phyloP scores from a whole-genome alignment of 352 stramenopile species.

The Aphanomyces cochlioides region DNA sequence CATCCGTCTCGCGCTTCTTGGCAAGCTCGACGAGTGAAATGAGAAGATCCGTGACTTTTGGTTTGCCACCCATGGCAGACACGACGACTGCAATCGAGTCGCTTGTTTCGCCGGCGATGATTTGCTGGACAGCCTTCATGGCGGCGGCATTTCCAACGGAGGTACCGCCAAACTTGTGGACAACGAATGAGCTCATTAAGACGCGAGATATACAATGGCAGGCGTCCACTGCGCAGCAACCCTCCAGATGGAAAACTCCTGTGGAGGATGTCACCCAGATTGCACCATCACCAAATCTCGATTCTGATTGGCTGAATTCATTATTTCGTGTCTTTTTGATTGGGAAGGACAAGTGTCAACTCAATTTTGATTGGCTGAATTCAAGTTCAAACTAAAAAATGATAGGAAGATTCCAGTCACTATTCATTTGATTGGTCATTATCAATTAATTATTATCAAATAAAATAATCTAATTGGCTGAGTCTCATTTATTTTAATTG shows the following conservation, averaged over 20 bases:
- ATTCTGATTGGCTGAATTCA: conserved; percentile 3
- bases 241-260: conserved; percentile 9
- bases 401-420: too few relatives aligned
- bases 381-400: background rate
- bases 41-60: conserved; percentile 95
- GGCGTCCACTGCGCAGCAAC: background rate
- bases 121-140: conserved; percentile 82
- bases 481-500: background rate
- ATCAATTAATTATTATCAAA: background rate
- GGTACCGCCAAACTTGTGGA: conserved; percentile 98
- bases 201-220: background rate
- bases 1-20: conserved; percentile 70
- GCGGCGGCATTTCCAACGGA: conserved; percentile 91
- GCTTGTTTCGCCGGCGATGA: conserved; percentile 47
- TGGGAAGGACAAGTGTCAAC: background rate
- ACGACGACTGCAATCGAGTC: conserved; percentile 84
- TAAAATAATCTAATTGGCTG: background rate
- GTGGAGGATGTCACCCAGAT: conserved; percentile 14
- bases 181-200: conserved; percentile 52
- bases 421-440: background rate
- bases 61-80: conserved; percentile 94
- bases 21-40: conserved; percentile 86
- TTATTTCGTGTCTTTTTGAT: background rate
- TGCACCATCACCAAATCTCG: background rate
- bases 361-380: conserved; percentile 15